Evolutionary conservation across 108 stramenopile genomes (phyloP).

Genomic region (Cylindrotheca fusiformis): DNA sequence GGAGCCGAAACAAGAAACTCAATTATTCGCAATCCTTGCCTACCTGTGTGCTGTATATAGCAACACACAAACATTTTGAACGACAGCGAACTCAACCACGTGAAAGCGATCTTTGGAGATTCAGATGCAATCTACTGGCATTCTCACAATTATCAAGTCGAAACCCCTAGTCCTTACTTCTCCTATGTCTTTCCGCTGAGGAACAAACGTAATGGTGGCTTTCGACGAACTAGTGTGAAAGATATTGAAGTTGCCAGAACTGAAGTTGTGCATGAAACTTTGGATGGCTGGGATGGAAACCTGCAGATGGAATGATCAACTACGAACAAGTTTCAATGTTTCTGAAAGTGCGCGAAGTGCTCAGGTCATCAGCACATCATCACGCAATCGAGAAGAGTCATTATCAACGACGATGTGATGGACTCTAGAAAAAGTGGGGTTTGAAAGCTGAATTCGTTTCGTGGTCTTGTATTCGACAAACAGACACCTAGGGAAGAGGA

Average conservation of each 20-base stretch:
- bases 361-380: too few species aligned
- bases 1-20: background rate
- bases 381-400: too few species aligned
- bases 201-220: conserved; percentile 19
- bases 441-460: too few species aligned
- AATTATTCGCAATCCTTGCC: conserved; percentile 13
- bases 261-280: conserved; percentile 58
- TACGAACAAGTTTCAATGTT: conserved; percentile 83
- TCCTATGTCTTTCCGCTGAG: conserved; percentile 60
- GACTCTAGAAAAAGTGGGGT: too few species aligned
- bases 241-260: conserved; percentile 23
- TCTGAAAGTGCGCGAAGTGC: conserved; percentile 60
- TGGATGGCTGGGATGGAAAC: conserved; percentile 59
- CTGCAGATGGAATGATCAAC: conserved; percentile 57
- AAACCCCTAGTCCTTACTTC: conserved; percentile 80
- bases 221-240: conserved; percentile 41
- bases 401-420: too few species aligned
- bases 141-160: conserved; percentile 62
- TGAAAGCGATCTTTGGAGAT: conserved; percentile 53
- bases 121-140: conserved; percentile 63
- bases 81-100: conserved; percentile 31
- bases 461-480: too few species aligned
- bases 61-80: conserved; percentile 69
- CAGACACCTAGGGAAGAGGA: background rate
- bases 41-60: conserved; percentile 57